Evolutionary conservation across 306 rosid genomes (phyloP).

Genomic region (Begonia fuchsioides): DNA sequence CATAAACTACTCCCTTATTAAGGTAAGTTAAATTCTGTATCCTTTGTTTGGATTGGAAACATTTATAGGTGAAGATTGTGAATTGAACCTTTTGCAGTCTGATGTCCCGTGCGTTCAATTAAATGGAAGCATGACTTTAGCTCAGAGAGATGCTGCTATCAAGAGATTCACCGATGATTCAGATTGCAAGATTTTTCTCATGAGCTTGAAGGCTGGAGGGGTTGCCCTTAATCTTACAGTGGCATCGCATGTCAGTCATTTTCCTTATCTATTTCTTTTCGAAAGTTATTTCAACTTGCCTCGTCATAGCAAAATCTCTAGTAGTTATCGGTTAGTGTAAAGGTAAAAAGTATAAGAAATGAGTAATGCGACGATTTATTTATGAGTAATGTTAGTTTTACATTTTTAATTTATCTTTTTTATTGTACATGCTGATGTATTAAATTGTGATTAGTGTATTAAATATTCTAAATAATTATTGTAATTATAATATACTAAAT

Average conservation of each 20-base stretch:
- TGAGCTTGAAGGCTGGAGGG: conserved; percentile 98
- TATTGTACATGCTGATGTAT: no score
- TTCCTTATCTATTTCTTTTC: neutral
- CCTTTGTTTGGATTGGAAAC: conserved; percentile 5
- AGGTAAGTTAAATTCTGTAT: conserved; percentile 28
- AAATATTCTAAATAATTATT: no score
- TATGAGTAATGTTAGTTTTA: no score
- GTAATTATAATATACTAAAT: no score
- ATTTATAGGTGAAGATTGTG: conserved; percentile 6
- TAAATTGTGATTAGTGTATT: no score
- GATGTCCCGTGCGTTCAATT: conserved; percentile 69
- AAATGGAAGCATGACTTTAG: conserved; percentile 71
- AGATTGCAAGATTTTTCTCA: conserved; percentile 80
- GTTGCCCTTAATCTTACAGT: conserved; percentile 87
- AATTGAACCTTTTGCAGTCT: conserved; percentile 41
- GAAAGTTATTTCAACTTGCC: neutral
- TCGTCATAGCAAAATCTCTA: neutral
- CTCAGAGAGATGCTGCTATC: conserved; percentile 64
- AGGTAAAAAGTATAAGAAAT: no score
- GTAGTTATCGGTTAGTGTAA: neutral
- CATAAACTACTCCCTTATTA: conserved; percentile 55
- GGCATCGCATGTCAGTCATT: conserved; percentile 71
- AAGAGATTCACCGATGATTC: conserved; percentile 62
- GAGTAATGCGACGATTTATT: no score
- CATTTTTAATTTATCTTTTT: no score